Conservation (phyloP, 768 basidiomycete genomes). For the Agaricus subrufescens region DNA sequence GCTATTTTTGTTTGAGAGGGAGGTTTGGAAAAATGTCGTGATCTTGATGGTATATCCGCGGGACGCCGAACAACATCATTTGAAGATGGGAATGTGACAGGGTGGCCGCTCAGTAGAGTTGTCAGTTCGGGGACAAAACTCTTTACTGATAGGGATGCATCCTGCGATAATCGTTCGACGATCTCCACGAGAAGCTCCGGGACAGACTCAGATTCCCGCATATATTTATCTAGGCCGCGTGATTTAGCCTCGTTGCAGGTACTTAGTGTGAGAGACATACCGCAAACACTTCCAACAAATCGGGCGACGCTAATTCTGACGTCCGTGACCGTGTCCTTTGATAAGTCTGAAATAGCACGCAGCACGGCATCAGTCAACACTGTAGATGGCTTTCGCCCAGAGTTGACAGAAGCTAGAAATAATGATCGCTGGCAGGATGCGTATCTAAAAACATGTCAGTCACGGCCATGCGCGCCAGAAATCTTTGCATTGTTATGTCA, state of each 20-base stretch:
- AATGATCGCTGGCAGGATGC: conserved; percentile 70
- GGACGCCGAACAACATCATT: not conserved
- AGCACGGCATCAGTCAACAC: conserved; percentile 48
- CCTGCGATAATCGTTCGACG: conserved; percentile 43
- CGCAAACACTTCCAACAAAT: conserved; percentile 49
- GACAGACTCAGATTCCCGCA: conserved; percentile 23
- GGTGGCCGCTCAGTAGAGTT: not conserved
- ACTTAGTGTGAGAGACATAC: conserved; percentile 33
- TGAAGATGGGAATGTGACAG: conserved; percentile 5
- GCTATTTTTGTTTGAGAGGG: conserved; percentile 1
- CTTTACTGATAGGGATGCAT: conserved; percentile 57
- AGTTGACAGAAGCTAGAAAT: conserved; percentile 26
- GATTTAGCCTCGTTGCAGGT: conserved; percentile 9
- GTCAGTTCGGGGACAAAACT: conserved; percentile 42
- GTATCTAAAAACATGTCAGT: conserved; percentile 44
- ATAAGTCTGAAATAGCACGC: conserved; percentile 48
- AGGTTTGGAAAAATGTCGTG: conserved; percentile 10
- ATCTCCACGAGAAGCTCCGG: conserved; percentile 34
- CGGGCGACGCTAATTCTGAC: conserved; percentile 87
- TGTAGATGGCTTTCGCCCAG: conserved; percentile 27
- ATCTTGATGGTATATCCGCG: conserved; percentile 1
- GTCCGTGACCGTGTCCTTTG: conserved; percentile 68
- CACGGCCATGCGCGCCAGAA: conserved; percentile 5
- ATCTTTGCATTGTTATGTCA: conserved; percentile 13
- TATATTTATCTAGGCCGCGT: conserved; percentile 21